A percentile compares a stretch with the other conserved stretches of the same genome.
phyloP scores from a whole-genome alignment of 139 green algal genomes.

The Asterochloris sp. region DNA sequence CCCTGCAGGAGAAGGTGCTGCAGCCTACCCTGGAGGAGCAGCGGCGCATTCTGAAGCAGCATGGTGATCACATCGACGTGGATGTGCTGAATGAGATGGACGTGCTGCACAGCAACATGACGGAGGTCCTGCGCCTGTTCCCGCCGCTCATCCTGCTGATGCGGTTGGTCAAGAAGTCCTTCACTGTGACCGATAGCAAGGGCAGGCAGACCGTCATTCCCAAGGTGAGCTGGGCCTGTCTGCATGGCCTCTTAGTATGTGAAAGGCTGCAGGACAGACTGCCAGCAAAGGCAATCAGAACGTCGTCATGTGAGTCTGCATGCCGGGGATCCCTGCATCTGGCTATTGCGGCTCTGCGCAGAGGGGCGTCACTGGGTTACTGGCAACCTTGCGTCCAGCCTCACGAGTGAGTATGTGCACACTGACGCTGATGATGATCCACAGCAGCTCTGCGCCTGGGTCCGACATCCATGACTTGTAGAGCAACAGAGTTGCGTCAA shows the following conservation, averaged over 20 bases:
- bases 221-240: slow-evolving; percentile 53
- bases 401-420: no score
- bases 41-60: slow-evolving; percentile 57
- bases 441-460: neutral
- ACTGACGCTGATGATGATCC: no score
- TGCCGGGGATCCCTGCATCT: no score
- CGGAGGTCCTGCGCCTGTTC: slow-evolving; percentile 90
- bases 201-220: slow-evolving; percentile 80
- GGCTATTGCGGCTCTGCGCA: no score
- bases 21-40: slow-evolving; percentile 69
- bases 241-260: neutral
- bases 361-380: no score
- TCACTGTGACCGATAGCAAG: slow-evolving; percentile 75
- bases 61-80: slow-evolving; percentile 71
- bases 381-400: no score
- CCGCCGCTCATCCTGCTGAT: slow-evolving; percentile 97
- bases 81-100: slow-evolving; percentile 90
- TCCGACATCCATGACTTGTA: neutral
- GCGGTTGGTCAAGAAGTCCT: slow-evolving; percentile 79
- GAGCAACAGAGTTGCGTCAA: neutral
- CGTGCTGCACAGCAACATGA: slow-evolving; percentile 71
- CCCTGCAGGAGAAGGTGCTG: neutral
- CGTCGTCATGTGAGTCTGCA: no score
- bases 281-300: no score
- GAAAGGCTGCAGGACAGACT: no score